Percentiles rank a stretch among this genome's conserved stretches.
Evolutionary conservation across 495 filamentous ascomycete genomes (phyloP).

Genomic region (Chaetomium cochliodes): DNA sequence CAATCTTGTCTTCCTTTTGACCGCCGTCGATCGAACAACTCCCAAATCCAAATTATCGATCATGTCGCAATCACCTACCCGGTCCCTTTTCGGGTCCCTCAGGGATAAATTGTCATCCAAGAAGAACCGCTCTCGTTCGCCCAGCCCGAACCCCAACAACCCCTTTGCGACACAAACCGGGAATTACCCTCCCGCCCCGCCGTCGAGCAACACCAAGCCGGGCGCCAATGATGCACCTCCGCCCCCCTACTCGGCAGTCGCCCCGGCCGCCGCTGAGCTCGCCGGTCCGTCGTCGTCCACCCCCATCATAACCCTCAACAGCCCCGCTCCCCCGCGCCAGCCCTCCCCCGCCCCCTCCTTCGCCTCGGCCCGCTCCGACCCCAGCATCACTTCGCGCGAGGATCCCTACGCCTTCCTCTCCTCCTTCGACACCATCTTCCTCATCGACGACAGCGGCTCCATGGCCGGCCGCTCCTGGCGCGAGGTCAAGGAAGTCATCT

Average conservation of each 20-base stretch:
- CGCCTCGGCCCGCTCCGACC: slow-evolving; percentile 26
- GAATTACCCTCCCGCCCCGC: not conserved
- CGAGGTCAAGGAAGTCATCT: slow-evolving; percentile 70
- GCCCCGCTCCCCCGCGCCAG: slow-evolving; percentile 2
- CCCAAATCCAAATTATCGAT: not conserved
- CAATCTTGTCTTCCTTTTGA: not conserved
- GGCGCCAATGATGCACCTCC: slow-evolving; percentile 13
- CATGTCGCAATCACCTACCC: not conserved
- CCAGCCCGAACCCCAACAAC: slow-evolving; percentile 22
- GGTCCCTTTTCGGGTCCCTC: slow-evolving; percentile 26
- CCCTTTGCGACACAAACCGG: not conserved
- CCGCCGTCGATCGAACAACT: not conserved
- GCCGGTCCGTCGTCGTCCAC: slow-evolving; percentile 23
- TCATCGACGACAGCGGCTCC: slow-evolving; percentile 88
- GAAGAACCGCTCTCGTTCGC: slow-evolving; percentile 19
- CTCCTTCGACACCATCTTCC: slow-evolving; percentile 88
- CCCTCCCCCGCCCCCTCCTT: slow-evolving; percentile 29
- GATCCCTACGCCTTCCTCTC: slow-evolving; percentile 77
- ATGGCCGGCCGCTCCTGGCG: slow-evolving; percentile 81
- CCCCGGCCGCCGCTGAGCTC: slow-evolving; percentile 8
- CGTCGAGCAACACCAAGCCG: slow-evolving; percentile 4
- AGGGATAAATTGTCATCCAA: slow-evolving; percentile 25
- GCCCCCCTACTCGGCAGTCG: slow-evolving; percentile 17
- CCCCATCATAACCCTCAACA: slow-evolving; percentile 25
- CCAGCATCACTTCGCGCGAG: slow-evolving; percentile 43